phyloP scores from a whole-genome alignment of 1,284 basidiomycete species.

The Quambalaria eucalypti region DNA sequence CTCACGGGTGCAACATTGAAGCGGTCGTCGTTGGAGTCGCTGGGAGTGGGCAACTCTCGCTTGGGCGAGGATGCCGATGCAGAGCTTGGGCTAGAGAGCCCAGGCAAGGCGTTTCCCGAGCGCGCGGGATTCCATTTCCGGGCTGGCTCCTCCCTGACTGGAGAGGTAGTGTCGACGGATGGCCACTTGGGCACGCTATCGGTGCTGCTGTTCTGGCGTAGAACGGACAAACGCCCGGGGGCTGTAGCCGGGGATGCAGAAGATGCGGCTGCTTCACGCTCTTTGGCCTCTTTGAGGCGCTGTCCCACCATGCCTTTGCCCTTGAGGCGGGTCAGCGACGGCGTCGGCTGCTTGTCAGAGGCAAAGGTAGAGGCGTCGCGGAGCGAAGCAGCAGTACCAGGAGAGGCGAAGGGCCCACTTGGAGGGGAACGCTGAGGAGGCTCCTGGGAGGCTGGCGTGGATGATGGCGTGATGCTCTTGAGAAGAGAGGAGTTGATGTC shows the following conservation, averaged over 20 bases:
- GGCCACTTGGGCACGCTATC: neutral
- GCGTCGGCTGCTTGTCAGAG: constrained; percentile 23
- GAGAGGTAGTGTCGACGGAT: neutral
- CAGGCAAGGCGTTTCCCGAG: constrained; percentile 4
- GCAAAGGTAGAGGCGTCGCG: constrained; percentile 8
- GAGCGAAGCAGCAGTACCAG: too few species aligned
- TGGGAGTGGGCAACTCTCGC: neutral
- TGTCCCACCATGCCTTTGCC: constrained; percentile 36
- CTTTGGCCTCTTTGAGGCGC: constrained; percentile 33
- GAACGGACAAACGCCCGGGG: neutral
- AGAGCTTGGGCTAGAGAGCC: neutral
- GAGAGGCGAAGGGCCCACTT: too few species aligned
- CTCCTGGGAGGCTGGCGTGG: too few species aligned
- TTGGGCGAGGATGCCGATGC: neutral
- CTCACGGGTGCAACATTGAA: constrained; percentile 1
- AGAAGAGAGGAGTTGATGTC: constrained; percentile 7
- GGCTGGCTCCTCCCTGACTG: neutral
- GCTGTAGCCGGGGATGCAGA: neutral
- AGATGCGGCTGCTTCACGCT: constrained; percentile 12
- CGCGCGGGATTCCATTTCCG: neutral
- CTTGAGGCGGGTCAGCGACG: constrained; percentile 28
- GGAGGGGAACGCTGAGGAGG: too few species aligned
- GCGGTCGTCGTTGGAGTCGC: neutral
- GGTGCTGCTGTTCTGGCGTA: neutral
- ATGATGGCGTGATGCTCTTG: constrained; percentile 1